phyloP scores from a whole-genome alignment of 352 stramenopile genomes.

The Phytophthora pisi region DNA sequence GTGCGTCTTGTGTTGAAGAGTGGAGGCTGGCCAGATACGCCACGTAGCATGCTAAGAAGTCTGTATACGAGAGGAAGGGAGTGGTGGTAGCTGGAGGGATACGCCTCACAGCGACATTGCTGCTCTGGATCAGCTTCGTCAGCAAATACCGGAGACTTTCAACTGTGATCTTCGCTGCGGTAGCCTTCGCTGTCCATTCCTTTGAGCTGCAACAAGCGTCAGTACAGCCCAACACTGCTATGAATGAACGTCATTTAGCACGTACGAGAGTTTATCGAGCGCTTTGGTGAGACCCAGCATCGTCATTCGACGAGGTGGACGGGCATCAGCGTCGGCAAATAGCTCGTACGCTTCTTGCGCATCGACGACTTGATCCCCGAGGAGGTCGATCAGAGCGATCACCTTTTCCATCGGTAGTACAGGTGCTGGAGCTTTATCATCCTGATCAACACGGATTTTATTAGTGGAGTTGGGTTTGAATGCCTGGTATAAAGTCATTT shows the following conservation, averaged over 20 bases:
- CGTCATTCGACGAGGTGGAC: constrained; percentile 35
- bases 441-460: neutral
- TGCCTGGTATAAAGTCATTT: neutral
- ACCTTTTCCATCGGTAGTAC: constrained; percentile 49
- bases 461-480: neutral
- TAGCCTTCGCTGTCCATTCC: constrained; percentile 2
- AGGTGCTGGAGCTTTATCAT: neutral
- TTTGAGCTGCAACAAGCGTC: constrained; percentile 9
- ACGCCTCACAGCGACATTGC: constrained; percentile 29
- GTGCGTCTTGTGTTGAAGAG: constrained; percentile 17
- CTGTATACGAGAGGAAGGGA: constrained; percentile 65
- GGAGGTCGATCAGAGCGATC: constrained; percentile 60
- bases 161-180: constrained; percentile 13
- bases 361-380: constrained; percentile 65
- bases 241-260: neutral
- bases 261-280: constrained; percentile 49
- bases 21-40: constrained; percentile 45
- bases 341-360: constrained; percentile 62
- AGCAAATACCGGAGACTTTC: constrained; percentile 51
- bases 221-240: neutral
- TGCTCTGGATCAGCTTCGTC: constrained; percentile 41
- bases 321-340: constrained; percentile 31
- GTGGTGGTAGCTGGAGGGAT: constrained; percentile 39
- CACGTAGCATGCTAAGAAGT: constrained; percentile 69
- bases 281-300: constrained; percentile 57